Base-by-base conservation (phyloP, 495 filamentous ascomycete species). In the Xylaria grammica region DNA sequence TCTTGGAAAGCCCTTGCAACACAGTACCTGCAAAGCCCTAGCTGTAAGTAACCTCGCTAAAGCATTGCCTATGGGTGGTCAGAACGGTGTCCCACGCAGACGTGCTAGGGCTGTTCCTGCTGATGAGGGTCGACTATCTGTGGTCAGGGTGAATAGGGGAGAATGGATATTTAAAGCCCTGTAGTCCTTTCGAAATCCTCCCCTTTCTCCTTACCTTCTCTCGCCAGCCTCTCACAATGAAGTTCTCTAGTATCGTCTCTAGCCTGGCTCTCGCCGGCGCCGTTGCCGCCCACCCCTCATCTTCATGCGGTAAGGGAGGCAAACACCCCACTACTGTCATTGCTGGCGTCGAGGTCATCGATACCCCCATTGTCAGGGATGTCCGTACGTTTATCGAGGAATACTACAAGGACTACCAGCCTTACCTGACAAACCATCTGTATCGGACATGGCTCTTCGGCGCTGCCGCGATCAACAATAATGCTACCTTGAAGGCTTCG, bases 401-500 rank as follows among this genome's bases (percentile, higher is more conserved):
- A 3, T 59, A 59, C 29, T 59, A 59, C 42, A 48, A 46, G 56
- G 56, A 59, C 5, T 59, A 59, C 42, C 56, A 59, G 42, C 56
- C 56, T 22, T 59, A 59, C 56, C 19, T 59, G 10, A 59, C 56
- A 0, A 29, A 34, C 10, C 56, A 59, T 29, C 29, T 59, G 7
- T 59, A 59, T 8, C 56, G 56, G 5, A 48, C 40, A 2, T 59
- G 56, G 56, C 27, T 57, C 4, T 59, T 59, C 26, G 56, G 56
- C 11, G 56, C 56, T 34, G 56, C 56, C 11, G 56, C 56, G 26
- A 68, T 79, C 36, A 49, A 62, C 50, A 68, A 75, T 52, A 74
- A 80, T 46, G 74, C 77, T 11, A 69, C 66, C 1, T 69, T 81
- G 24, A 62, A 60, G 57, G 57, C 65, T 50, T 62, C 17, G 3